Evolutionary conservation across 257 asterid genomes (phyloP).

Genomic region (Przewalskia tangutica): DNA sequence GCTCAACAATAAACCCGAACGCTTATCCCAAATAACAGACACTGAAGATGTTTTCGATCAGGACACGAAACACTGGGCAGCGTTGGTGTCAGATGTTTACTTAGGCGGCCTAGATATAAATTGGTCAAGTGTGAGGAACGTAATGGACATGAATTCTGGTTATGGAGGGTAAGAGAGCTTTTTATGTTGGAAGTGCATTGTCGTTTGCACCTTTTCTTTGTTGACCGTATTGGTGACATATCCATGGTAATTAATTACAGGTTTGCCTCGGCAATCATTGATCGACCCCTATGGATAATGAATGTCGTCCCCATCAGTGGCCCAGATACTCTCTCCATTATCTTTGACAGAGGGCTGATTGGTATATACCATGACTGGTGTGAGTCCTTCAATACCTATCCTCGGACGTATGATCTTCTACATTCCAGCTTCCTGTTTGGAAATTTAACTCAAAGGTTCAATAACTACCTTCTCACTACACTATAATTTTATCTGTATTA

Average conservation of each 20-base stretch:
- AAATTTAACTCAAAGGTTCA: slow-evolving; percentile 44
- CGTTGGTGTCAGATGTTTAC: slow-evolving; percentile 71
- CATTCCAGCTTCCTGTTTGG: slow-evolving; percentile 54
- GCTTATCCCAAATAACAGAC: slow-evolving; percentile 37
- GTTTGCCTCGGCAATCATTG: slow-evolving; percentile 55
- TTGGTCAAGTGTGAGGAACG: slow-evolving; percentile 69
- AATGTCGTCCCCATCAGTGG: slow-evolving; percentile 50
- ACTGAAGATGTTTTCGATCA: slow-evolving; percentile 44
- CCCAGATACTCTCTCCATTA: slow-evolving; percentile 48
- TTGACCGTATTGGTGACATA: background rate
- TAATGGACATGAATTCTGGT: slow-evolving; percentile 71
- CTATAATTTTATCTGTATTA: background rate
- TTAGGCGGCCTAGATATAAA: slow-evolving; percentile 51
- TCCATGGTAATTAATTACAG: slow-evolving; percentile 23
- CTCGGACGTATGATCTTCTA: slow-evolving; percentile 66
- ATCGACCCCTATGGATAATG: slow-evolving; percentile 61
- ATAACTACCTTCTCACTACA: background rate
- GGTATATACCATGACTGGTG: slow-evolving; percentile 83
- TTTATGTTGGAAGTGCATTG: background rate
- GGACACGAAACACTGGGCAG: slow-evolving; percentile 79
- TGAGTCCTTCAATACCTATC: slow-evolving; percentile 64
- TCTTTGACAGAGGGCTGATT: slow-evolving; percentile 62
- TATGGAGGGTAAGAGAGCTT: slow-evolving; percentile 54
- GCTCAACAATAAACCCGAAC: slow-evolving; percentile 49
- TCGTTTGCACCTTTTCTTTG: background rate